A percentile compares a stretch with the other conserved stretches of the same genome.
These are phyloP conservation scores for Neurospora sublineolata DNA, from an alignment of 495 filamentous ascomycete species.

Conservation along the genomic window DNA sequence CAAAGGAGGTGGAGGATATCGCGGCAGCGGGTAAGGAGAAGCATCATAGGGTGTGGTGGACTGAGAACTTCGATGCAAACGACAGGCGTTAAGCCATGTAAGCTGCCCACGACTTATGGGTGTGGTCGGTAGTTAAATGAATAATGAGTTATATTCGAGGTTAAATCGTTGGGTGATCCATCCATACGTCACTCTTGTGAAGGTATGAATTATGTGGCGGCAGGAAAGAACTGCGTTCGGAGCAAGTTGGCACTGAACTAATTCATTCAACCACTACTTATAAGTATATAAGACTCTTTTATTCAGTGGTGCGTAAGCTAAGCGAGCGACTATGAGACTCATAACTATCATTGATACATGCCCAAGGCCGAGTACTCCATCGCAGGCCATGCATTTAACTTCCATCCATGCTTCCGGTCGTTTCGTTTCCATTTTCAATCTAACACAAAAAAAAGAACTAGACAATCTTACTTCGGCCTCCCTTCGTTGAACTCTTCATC, in stretches of 20 bases:
- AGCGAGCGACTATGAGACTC: conserved; percentile 23
- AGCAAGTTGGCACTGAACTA: not conserved
- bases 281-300: not conserved
- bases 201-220: not conserved
- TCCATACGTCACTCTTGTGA: not conserved
- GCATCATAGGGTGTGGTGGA: conserved; percentile 62
- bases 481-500: not conserved
- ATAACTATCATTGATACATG: conserved; percentile 24
- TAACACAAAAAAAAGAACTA: conserved; percentile 9
- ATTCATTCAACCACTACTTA: not conserved
- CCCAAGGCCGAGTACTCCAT: conserved; percentile 22
- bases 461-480: not conserved
- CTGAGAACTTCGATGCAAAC: conserved; percentile 43
- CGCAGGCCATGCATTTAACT: conserved; percentile 20
- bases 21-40: conserved; percentile 47
- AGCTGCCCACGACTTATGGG: not conserved
- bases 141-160: not conserved
- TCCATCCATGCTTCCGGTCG: conserved; percentile 2
- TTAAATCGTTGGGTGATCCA: not conserved
- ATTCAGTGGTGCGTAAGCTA: conserved; percentile 4
- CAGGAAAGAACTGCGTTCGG: not conserved
- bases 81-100: conserved; percentile 39
- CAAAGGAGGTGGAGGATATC: conserved; percentile 59
- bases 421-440: conserved; percentile 4
- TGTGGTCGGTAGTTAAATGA: not conserved